Base-by-base conservation (phyloP, 116 monocot species). In the Iris pallida region DNA sequence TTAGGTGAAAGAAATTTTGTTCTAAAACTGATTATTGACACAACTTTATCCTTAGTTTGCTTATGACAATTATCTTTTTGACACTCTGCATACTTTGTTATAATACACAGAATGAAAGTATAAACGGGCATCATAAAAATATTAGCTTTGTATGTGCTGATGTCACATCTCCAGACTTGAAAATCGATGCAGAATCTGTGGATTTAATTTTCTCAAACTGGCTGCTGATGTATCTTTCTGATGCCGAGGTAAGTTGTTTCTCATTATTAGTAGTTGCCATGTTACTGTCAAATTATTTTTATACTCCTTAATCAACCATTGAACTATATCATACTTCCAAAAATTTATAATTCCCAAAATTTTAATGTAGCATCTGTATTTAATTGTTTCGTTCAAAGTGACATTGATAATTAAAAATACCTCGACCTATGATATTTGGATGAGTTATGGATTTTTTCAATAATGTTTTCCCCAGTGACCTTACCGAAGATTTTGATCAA, bases 121-220 rank as follows among this genome's bases (percentile, higher is more conserved):
- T 82, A 15, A 98, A 98, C 79, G 93, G 90, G 0, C 98, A 98
- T 71, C 69, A 74, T 40, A 79, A 80, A 77, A 98, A 98, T 64
- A 66, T 76, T 45, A 84, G 72, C 59, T 98, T 98, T 73, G 64
- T 87, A 56, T 98, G 98, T 76, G 93, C 93, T 68, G 98, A 98
- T 86, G 93, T 93, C 16, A 88, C 93, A 52, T 92, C 93, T 45
- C 82, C 85, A 52, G 88, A 88, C 62, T 60, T 98, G 75, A 72
- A 56, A 19, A 78, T 98, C 53, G 84, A 83, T 61, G 80, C 74
- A 20, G 93, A 81, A 72, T 90, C 98, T 47, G 30, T 98, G 42
- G 98, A 98, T 83, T 70, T 98, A 40, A 88, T 92, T 70, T 98
- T 98, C 85, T 98, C 98, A 72, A 98, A 98, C 69, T 98, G 98